Conservation (phyloP, 305 asterid species). For the Fraxinus sp. region DNA sequence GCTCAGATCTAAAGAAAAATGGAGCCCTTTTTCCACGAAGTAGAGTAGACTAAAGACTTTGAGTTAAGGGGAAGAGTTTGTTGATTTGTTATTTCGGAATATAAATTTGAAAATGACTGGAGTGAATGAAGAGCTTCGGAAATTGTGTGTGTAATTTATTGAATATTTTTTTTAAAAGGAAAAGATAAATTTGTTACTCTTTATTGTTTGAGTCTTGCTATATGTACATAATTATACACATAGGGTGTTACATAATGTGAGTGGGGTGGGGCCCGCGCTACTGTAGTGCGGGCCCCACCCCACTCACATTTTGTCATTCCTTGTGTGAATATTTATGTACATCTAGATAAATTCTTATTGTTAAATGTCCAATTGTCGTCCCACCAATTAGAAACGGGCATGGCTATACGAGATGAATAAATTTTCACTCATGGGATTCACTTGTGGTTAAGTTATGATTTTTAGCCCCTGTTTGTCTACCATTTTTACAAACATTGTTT, state of each 20-base stretch:
- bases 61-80: neutral
- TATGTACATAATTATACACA: too few relatives aligned
- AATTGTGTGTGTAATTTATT: neutral
- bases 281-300: too few relatives aligned
- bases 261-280: too few relatives aligned
- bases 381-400: neutral
- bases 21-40: neutral
- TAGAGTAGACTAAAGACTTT: neutral
- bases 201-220: too few relatives aligned
- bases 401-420: neutral
- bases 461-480: too few relatives aligned
- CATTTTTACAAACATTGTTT: too few relatives aligned
- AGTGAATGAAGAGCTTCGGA: neutral
- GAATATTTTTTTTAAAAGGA: too few relatives aligned
- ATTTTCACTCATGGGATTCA: neutral
- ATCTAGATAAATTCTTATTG: neutral
- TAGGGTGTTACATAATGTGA: too few relatives aligned
- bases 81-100: neutral
- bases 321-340: too few relatives aligned
- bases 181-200: neutral
- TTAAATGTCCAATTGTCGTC: neutral
- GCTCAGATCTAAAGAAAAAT: slow-evolving; percentile 43
- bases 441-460: neutral
- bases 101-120: neutral
- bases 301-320: too few relatives aligned